Evolutionary conservation across 2,329 filamentous ascomycete genomes (phyloP).

Genomic region (Uncinocarpus reesii): DNA sequence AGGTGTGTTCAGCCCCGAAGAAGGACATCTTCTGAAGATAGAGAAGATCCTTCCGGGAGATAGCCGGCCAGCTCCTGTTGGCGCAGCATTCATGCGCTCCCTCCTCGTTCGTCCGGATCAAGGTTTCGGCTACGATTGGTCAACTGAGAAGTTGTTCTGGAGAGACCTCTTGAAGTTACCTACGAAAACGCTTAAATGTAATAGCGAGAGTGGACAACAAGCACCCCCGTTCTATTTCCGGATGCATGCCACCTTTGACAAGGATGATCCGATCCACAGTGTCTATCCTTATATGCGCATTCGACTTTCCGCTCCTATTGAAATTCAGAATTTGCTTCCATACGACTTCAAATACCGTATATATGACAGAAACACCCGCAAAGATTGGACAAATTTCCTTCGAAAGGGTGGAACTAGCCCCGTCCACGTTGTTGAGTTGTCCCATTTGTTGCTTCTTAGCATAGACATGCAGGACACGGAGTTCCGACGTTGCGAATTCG

Average conservation of each 20-base stretch:
- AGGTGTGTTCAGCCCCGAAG: constrained; percentile 75
- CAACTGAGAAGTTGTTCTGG: constrained; percentile 82
- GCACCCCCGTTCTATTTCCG: constrained; percentile 90
- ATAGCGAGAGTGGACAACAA: constrained; percentile 68
- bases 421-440: constrained; percentile 92
- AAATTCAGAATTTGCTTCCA: constrained; percentile 85
- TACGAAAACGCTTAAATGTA: constrained; percentile 78
- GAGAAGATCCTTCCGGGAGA: constrained; percentile 95
- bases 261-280: constrained; percentile 68
- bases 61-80: constrained; percentile 78
- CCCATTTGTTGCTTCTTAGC: constrained; percentile 82
- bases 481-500: constrained; percentile 91
- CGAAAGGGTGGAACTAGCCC: constrained; percentile 94
- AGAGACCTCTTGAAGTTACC: constrained; percentile 76
- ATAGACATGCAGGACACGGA: constrained; percentile 94
- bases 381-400: constrained; percentile 97
- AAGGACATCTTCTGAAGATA: constrained; percentile 88
- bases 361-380: constrained; percentile 96
- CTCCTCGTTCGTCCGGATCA: constrained; percentile 83
- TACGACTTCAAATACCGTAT: constrained; percentile 99
- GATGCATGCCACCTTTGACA: constrained; percentile 75
- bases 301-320: constrained; percentile 81
- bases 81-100: constrained; percentile 75
- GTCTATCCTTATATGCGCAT: constrained; percentile 92
- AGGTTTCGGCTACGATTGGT: constrained; percentile 95